A percentile compares a stretch with the other conserved stretches of the same genome.
Evolutionary conservation across 139 green algal genomes (phyloP).

Genomic region (Chlamydomonas sp.): DNA sequence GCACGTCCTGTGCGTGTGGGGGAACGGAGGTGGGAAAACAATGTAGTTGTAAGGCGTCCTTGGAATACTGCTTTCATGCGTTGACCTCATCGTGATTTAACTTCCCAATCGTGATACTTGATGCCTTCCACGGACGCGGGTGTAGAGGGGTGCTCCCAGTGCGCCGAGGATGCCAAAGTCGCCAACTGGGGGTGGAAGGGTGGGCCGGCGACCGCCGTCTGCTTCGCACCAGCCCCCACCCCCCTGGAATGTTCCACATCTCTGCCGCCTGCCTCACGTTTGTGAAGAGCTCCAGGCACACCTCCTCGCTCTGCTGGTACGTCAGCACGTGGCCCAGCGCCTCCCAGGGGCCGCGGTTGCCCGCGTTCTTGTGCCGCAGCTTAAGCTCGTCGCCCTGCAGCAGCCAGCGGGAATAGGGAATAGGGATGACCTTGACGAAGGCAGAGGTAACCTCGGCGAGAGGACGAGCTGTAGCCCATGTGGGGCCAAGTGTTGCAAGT

Average conservation of each 20-base stretch:
- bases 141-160: no score
- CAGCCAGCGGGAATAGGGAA: no score
- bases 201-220: not conserved
- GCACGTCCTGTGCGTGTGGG: constrained; percentile 49
- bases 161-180: no score
- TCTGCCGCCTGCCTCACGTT: constrained; percentile 38
- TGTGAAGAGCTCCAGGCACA: constrained; percentile 84
- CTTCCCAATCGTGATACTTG: no score
- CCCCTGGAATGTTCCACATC: not conserved
- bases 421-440: no score
- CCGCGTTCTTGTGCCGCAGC: constrained; percentile 78
- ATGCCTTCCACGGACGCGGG: no score
- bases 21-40: not conserved
- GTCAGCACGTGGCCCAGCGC: constrained; percentile 78
- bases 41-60: no score
- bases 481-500: not conserved
- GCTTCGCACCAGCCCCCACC: not conserved
- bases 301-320: constrained; percentile 84
- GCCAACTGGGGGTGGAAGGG: not conserved
- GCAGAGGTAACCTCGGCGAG: not conserved
- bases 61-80: no score
- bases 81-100: no score
- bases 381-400: constrained; percentile 89
- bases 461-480: not conserved
- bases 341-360: constrained; percentile 76